These are phyloP conservation scores for Ballota nigra DNA, from an alignment of 257 asterid species.

Conservation along the genomic window DNA sequence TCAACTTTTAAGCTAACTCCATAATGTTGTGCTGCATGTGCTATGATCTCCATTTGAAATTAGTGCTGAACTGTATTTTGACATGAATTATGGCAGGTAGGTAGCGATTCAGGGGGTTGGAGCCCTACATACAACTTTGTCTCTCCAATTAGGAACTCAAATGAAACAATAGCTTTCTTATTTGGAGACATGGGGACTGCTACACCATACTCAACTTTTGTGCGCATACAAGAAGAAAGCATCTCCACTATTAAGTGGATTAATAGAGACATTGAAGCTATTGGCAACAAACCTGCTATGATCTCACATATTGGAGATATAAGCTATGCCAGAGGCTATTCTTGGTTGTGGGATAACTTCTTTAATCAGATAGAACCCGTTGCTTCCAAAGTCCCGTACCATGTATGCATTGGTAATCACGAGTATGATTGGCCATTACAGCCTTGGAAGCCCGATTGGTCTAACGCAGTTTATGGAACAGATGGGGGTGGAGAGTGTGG, in stretches of 20 bases:
- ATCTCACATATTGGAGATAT: conserved; percentile 95
- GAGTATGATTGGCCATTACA: conserved; percentile 91
- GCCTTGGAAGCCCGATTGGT: conserved; percentile 96
- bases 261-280: conserved; percentile 66
- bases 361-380: conserved; percentile 76
- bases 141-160: conserved; percentile 48
- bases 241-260: conserved; percentile 82
- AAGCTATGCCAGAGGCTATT: conserved; percentile 91
- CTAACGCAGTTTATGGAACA: conserved; percentile 47
- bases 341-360: conserved; percentile 96
- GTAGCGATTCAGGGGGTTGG: conserved; percentile 86
- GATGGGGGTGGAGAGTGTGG: conserved; percentile 99
- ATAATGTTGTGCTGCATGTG: not conserved
- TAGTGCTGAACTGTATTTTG: not conserved
- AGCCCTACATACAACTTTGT: conserved; percentile 60
- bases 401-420: conserved; percentile 92
- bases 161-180: conserved; percentile 74
- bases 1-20: not conserved
- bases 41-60: not conserved
- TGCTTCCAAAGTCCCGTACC: conserved; percentile 81
- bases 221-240: conserved; percentile 77
- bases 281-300: conserved; percentile 72
- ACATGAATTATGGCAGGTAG: conserved; percentile 54
- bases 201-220: conserved; percentile 71
- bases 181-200: conserved; percentile 99